Percentiles rank a stretch among this genome's conserved stretches.
Evolutionary conservation across 768 basidiomycete species (phyloP).

Genomic region (Lactarius hatsudake): DNA sequence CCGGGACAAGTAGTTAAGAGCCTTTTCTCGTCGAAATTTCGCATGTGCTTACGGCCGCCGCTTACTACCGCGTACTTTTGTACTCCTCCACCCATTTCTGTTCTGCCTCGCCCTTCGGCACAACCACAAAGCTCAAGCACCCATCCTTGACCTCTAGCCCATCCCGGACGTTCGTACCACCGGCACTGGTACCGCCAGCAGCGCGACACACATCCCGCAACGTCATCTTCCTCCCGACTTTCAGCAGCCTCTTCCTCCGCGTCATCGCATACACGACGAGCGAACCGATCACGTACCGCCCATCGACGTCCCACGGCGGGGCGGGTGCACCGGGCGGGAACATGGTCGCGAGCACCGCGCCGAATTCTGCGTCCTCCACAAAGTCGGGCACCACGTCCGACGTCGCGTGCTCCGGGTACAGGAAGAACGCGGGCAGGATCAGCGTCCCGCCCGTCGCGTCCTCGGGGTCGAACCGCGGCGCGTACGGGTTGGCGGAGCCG

Average conservation of each 20-base stretch:
- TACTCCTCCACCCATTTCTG: conserved; percentile 84
- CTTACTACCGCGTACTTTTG: conserved; percentile 51
- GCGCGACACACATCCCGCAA: conserved; percentile 71
- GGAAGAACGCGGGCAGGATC: conserved; percentile 84
- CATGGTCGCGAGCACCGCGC: conserved; percentile 73
- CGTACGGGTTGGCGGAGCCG: conserved; percentile 51
- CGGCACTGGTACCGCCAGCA: conserved; percentile 41
- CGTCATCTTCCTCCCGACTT: conserved; percentile 89
- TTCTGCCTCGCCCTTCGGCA: conserved; percentile 76
- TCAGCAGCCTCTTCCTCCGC: conserved; percentile 68
- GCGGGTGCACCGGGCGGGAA: conserved; percentile 66
- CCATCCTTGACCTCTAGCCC: conserved; percentile 84
- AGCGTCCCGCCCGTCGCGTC: conserved; percentile 59
- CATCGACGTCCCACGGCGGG: conserved; percentile 75
- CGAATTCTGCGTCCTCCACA: conserved; percentile 80
- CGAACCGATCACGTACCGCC: conserved; percentile 61
- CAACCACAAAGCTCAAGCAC: conserved; percentile 72
- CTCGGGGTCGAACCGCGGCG: conserved; percentile 64
- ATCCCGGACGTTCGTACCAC: conserved; percentile 62
- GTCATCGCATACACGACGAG: conserved; percentile 87
- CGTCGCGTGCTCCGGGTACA: conserved; percentile 87
- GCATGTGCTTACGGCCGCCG: neutral
- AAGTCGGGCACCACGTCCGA: conserved; percentile 89
- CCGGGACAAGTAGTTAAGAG: too few relatives aligned
- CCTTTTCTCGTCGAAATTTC: neutral